Evolutionary conservation across 2,329 filamentous ascomycete species (phyloP), one percentile per base, ranked within the genome.

Genomic region (Hawksworthiomyces lignivorus): DNA sequence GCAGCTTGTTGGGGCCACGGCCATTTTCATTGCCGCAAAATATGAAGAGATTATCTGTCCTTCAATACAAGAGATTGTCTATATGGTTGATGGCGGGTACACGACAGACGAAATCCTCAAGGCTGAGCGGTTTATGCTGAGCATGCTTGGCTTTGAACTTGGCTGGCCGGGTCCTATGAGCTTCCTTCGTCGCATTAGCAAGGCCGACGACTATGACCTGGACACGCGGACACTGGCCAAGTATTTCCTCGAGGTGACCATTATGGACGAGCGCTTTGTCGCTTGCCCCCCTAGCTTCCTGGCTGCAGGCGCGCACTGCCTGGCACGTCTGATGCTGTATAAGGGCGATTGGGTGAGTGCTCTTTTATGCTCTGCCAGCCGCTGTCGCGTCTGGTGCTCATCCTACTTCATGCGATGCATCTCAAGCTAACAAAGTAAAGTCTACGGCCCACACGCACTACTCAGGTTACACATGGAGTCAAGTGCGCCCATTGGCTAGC

Each of bases 91-190:
- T 59, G 77, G 81, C 32, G 88, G 87, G 42, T 98, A 96, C 65
- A 84, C 76, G 4, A 74, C 77, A 14, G 89, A 96, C 44, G 92
- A 97, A 67, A 90, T 98, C 44, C 75, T 97, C 51, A 96, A 97
- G 68, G 92, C 92, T 1, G 92, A 98, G 65, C 82, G 89, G 11
- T 97, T 95, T 69, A 98, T 98, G 89, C 77, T 98, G 39, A 94
- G 80, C 63, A 94, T 96, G 83, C 78, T 98, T 41, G 77, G 87
- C 54, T 98, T 95, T 58, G 88, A 96, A 64, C 77, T 98, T 41
- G 92, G 92, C 39, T 97, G 87, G 84, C 92, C 92, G n/a, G 92
- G 92, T 32, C 92, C 92, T 2, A 96, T 98, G 90, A 96, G 88
- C 68, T 98, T 98, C 65, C 73, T 98, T 48, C 80, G 92, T 47